A percentile compares a stretch with the other conserved stretches of the same genome.
Conservation (phyloP, 1,139 yeast species). For the Zygoascus hellenicus region DNA sequence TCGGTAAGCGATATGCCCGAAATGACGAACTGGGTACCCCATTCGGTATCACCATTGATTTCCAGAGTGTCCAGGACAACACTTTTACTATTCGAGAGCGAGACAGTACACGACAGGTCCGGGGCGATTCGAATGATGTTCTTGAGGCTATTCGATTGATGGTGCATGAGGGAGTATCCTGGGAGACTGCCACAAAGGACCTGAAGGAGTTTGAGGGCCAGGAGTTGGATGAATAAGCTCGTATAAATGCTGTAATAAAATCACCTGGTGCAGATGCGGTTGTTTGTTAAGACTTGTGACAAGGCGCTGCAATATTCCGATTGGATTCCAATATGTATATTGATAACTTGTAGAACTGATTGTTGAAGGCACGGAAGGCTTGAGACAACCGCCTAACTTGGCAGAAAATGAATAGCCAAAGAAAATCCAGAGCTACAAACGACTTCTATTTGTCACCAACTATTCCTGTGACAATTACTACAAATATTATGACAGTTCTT, state of each 20-base stretch:
- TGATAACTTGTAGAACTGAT: too few species aligned
- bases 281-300: too few species aligned
- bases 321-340: too few species aligned
- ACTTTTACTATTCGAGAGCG: conserved; percentile 97
- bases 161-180: conserved; percentile 65
- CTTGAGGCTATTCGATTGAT: conserved; percentile 72
- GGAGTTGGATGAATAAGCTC: conserved; percentile 18
- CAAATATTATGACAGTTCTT: too few species aligned
- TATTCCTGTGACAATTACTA: too few species aligned
- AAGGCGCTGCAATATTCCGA: too few species aligned
- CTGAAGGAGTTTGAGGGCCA: conserved; percentile 31
- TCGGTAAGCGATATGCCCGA: conserved; percentile 98
- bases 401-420: too few species aligned
- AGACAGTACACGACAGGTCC: conserved; percentile 93
- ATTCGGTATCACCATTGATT: conserved; percentile 96
- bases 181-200: conserved; percentile 78
- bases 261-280: too few species aligned
- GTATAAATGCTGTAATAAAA: conserved; percentile 1
- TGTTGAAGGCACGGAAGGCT: too few species aligned
- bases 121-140: conserved; percentile 80
- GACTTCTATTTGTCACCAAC: too few species aligned
- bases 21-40: conserved; percentile 99
- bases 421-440: too few species aligned
- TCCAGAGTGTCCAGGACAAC: conserved; percentile 83
- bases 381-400: too few species aligned